phyloP scores from a whole-genome alignment of 2,329 filamentous ascomycete species.

The Fusarium avenaceum region DNA sequence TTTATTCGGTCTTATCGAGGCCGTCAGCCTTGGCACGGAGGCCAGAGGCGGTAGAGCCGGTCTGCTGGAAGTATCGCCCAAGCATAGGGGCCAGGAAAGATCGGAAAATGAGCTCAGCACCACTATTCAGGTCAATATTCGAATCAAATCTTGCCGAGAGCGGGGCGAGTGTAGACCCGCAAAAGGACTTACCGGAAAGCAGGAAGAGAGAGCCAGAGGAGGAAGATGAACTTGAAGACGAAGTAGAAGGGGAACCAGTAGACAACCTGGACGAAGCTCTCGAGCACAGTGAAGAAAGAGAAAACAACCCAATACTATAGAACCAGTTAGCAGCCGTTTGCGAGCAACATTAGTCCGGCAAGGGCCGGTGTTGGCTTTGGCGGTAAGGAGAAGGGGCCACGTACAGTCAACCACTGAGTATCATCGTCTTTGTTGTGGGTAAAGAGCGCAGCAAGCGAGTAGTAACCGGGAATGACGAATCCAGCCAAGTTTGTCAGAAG shows the following conservation, averaged over 20 bases:
- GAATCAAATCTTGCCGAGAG: constrained; percentile 13
- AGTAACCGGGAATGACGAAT: constrained; percentile 86
- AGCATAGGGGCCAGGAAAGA: constrained; percentile 94
- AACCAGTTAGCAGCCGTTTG: constrained; percentile 52
- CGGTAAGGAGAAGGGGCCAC: constrained; percentile 50
- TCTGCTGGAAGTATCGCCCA: constrained; percentile 86
- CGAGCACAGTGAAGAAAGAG: constrained; percentile 83
- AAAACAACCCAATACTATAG: constrained; percentile 88
- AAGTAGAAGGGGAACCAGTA: constrained; percentile 99
- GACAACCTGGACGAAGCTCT: constrained; percentile 85
- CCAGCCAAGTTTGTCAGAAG: constrained; percentile 89
- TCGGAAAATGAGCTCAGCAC: constrained; percentile 96
- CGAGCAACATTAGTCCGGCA: constrained; percentile 6
- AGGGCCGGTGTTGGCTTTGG: constrained; percentile 17
- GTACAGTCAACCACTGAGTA: constrained; percentile 82
- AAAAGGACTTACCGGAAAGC: constrained; percentile 80
- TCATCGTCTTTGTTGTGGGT: constrained; percentile 79
- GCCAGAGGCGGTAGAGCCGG: constrained; percentile 82
- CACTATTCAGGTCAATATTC: constrained; percentile 66
- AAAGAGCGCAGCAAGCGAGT: constrained; percentile 84
- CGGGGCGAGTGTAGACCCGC: constrained; percentile 20
- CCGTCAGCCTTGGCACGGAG: constrained; percentile 90
- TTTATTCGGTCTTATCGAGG: constrained; percentile 77
- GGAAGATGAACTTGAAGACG: constrained; percentile 98
- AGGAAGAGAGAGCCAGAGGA: constrained; percentile 98